These are phyloP conservation scores for Dipteronia dyeriana DNA, from an alignment of 345 rosid species.

Conservation along the genomic window DNA sequence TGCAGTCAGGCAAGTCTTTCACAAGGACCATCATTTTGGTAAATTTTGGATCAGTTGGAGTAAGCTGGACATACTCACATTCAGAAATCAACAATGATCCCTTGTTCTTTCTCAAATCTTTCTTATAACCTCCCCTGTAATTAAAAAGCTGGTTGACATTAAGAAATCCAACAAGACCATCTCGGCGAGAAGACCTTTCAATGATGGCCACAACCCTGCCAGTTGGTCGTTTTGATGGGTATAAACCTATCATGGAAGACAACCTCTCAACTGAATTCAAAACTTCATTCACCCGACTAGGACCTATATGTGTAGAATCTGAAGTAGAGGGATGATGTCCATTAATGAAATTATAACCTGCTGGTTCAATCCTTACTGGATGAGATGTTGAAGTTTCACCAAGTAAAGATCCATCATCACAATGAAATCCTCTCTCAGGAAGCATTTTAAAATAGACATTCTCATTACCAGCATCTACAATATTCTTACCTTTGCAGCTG, in stretches of 20 bases:
- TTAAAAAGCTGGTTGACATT: slow-evolving; percentile 60
- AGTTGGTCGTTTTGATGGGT: slow-evolving; percentile 78
- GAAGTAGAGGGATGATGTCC: slow-evolving; percentile 33
- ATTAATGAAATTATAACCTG: slow-evolving; percentile 21
- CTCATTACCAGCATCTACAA: slow-evolving; percentile 31
- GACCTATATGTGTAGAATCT: slow-evolving; percentile 27
- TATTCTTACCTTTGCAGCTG: slow-evolving; percentile 35
- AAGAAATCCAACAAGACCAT: slow-evolving; percentile 75
- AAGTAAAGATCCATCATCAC: slow-evolving; percentile 26
- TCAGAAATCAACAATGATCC: slow-evolving; percentile 33
- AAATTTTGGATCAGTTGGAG: slow-evolving; percentile 68
- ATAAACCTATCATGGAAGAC: slow-evolving; percentile 49
- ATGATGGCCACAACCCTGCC: slow-evolving; percentile 75
- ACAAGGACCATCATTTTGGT: slow-evolving; percentile 66
- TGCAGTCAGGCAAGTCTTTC: slow-evolving; percentile 55
- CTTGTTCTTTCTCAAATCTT: slow-evolving; percentile 44
- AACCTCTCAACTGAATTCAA: slow-evolving; percentile 49
- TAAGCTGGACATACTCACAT: slow-evolving; percentile 49
- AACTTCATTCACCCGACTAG: slow-evolving; percentile 33
- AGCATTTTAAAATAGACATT: slow-evolving; percentile 9
- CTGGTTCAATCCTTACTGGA: slow-evolving; percentile 20
- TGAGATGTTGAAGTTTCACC: slow-evolving; percentile 28
- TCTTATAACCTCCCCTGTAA: slow-evolving; percentile 37
- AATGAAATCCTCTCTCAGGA: slow-evolving; percentile 27
- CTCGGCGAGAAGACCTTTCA: slow-evolving; percentile 62